Evolutionary conservation across 495 filamentous ascomycete species (phyloP), one percentile per base, ranked within the genome.

Genomic region (Neurospora cerealis): DNA sequence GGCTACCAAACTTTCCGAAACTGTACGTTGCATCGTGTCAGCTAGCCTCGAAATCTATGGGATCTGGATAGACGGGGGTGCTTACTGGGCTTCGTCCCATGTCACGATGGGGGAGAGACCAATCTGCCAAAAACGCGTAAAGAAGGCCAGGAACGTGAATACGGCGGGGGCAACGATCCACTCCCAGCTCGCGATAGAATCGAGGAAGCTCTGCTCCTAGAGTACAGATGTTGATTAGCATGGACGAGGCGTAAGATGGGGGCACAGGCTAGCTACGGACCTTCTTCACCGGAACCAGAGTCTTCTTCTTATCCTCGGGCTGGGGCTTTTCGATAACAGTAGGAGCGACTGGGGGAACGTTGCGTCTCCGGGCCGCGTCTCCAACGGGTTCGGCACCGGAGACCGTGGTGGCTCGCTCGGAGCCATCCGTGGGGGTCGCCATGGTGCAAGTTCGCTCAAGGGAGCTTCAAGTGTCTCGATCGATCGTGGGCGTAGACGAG

Each of bases 1-100:
- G 95, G 77, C 95, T 98, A 74, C 96, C 96, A 83, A 99, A 99
- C 83, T 99, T 99, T 77, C 96, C 96, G 83, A 99, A 99, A 82
- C 94, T 97, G 80, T 74, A 41, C 72, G 71, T 41, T 28, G 41
- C 36, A 70, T 48, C 32, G 69, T 15, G 80, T 83, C 74, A 85
- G 83, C 76, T 73, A 60, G 42, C 11, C 54, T 41, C n/a, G 36
- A 9, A 10, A 73, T 34, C 6, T 15, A 60, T 80, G 69, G 71
- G 62, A 34, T 36, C 71, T 66, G 73, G 46, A 70, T 42, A 48
- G 44, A 72, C 15, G 60, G 17, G n/a, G 13, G 38, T 71, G 72
- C 91, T 85, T 90, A 97, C 93, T 97, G 94, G 72, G 94, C 94
- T 88, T 97, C 94, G 83, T 99, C 96, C 96, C 96, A 99, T 41